These are phyloP conservation scores for Cryptosporidium tyzzeri DNA, from an alignment of 169 alveolate species.

Conservation along the genomic window DNA sequence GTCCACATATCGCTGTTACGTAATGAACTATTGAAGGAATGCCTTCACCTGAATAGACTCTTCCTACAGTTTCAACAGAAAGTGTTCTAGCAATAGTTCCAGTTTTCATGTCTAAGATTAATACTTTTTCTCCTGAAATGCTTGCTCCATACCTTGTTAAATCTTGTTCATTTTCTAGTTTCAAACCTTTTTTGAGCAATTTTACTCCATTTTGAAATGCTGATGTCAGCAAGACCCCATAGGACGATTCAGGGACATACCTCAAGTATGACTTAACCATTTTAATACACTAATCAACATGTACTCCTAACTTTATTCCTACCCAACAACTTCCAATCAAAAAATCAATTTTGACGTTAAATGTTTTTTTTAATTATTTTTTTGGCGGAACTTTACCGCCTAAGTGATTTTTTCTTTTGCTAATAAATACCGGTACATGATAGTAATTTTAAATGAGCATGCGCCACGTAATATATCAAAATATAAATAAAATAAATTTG, in stretches of 20 bases:
- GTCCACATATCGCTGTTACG: slow-evolving; percentile 79
- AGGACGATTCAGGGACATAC: slow-evolving; percentile 85
- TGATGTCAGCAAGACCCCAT: slow-evolving; percentile 84
- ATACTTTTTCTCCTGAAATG: slow-evolving; percentile 78
- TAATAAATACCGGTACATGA: slow-evolving; percentile 31
- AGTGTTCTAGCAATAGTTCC: slow-evolving; percentile 77
- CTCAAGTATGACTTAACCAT: slow-evolving; percentile 92
- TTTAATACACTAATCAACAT: slow-evolving; percentile 60
- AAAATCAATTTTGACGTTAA: slow-evolving; percentile 73
- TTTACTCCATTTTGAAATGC: slow-evolving; percentile 79
- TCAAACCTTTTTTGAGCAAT: slow-evolving; percentile 47
- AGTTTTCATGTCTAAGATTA: slow-evolving; percentile 76
- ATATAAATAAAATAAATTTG: background rate
- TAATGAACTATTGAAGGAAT: slow-evolving; percentile 79
- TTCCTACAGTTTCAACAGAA: slow-evolving; percentile 70
- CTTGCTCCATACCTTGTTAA: slow-evolving; percentile 75
- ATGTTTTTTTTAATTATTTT: slow-evolving; percentile 28
- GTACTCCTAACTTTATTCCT: slow-evolving; percentile 66
- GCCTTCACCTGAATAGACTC: slow-evolving; percentile 79
- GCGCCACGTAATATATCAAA: slow-evolving; percentile 45
- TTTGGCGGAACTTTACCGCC: slow-evolving; percentile 77
- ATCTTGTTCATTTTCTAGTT: slow-evolving; percentile 3
- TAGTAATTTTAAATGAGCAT: slow-evolving; percentile 5
- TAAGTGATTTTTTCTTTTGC: background rate
- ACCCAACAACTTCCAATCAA: slow-evolving; percentile 45